A percentile compares a stretch with the other conserved stretches of the same genome.
Evolutionary conservation across 1,284 basidiomycete species (phyloP).

Genomic region (Singerocomus rubriflavus): DNA sequence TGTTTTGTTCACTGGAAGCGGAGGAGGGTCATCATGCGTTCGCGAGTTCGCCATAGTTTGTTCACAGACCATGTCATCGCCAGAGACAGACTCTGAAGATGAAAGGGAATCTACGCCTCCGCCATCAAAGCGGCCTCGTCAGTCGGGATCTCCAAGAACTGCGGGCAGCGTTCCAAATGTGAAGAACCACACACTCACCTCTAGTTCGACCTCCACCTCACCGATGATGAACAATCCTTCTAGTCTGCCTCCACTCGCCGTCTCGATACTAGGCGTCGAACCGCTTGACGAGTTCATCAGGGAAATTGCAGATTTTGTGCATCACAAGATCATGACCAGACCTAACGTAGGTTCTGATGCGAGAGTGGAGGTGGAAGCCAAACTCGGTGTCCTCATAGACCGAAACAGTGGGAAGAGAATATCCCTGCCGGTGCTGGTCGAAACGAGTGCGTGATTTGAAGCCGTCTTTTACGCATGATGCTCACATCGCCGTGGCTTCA

Average conservation of each 20-base stretch:
- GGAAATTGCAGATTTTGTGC: slow-evolving; percentile 88
- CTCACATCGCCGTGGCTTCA: slow-evolving; percentile 23
- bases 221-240: slow-evolving; percentile 26
- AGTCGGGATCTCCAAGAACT: slow-evolving; percentile 20
- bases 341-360: slow-evolving; percentile 45
- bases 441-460: slow-evolving; percentile 70
- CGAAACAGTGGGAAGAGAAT: slow-evolving; percentile 55
- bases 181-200: slow-evolving; percentile 15
- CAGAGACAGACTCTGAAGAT: slow-evolving; percentile 33
- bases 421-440: slow-evolving; percentile 73
- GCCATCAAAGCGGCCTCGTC: slow-evolving; percentile 29
- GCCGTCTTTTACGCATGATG: background rate
- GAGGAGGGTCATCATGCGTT: background rate
- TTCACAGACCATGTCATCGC: slow-evolving; percentile 29
- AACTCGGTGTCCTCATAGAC: slow-evolving; percentile 81
- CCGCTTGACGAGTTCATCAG: slow-evolving; percentile 93
- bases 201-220: slow-evolving; percentile 10
- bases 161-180: slow-evolving; percentile 19
- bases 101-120: slow-evolving; percentile 27
- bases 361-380: slow-evolving; percentile 86
- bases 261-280: slow-evolving; percentile 89
- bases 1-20: slow-evolving; percentile 2
- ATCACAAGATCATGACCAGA: slow-evolving; percentile 60
- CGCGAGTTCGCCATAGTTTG: slow-evolving; percentile 10
- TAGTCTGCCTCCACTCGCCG: slow-evolving; percentile 66